phyloP scores from a whole-genome alignment of 169 alveolate genomes.

The Eimeria sp. region DNA sequence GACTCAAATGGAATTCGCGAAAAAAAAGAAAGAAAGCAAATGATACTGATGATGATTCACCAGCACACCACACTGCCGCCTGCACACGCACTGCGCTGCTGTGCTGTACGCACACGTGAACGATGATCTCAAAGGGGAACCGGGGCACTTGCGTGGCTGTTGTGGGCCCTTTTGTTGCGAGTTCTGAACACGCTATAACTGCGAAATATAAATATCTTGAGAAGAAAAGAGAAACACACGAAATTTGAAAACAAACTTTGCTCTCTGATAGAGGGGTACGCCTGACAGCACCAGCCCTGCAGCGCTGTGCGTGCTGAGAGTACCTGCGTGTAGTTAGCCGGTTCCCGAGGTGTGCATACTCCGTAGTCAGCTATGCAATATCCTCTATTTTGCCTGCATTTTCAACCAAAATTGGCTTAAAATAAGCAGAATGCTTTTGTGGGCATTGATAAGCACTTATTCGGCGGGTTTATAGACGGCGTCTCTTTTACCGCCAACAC shows the following conservation, averaged over 20 bases:
- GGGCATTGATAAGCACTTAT: background rate
- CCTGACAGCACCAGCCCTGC: constrained; percentile 19
- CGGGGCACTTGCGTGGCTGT: background rate
- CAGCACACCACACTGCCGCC: background rate
- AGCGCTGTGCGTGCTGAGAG: constrained; percentile 41
- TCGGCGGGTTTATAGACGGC: background rate
- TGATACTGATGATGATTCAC: background rate
- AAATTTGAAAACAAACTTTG: background rate
- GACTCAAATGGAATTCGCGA: background rate
- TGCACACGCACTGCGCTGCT: constrained; percentile 63
- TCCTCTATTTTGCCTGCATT: background rate
- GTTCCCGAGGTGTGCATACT: background rate
- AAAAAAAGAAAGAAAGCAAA: constrained; percentile 36
- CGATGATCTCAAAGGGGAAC: background rate
- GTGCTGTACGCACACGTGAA: constrained; percentile 37
- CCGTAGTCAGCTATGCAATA: background rate
- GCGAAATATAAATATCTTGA: background rate
- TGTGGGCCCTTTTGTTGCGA: background rate
- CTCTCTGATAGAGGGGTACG: background rate
- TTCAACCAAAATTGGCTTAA: background rate
- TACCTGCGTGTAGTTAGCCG: constrained; percentile 51
- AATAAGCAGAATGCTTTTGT: background rate
- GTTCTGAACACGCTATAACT: background rate
- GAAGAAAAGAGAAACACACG: background rate
- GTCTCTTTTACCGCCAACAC: constrained; percentile 1